Evolutionary conservation across 768 basidiomycete species (phyloP).

Genomic region (Rubroboletus pulcherrimus): DNA sequence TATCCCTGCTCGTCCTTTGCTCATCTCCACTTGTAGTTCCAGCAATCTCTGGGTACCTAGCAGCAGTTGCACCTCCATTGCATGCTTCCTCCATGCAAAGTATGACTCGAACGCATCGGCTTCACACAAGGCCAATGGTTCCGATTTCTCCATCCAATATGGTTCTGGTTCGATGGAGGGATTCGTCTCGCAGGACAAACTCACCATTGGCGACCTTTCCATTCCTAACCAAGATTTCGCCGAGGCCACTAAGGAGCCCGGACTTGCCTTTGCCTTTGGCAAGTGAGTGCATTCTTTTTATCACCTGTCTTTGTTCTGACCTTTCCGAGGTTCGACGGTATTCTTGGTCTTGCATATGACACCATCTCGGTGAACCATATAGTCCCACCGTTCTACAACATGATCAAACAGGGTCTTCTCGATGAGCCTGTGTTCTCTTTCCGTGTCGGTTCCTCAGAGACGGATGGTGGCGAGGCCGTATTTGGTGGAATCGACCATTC

Average conservation of each 20-base stretch:
- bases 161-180: conserved; percentile 97
- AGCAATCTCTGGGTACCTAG: conserved; percentile 96
- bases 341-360: conserved; percentile 90
- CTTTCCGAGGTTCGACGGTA: conserved; percentile 80
- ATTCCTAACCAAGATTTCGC: conserved; percentile 84
- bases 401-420: conserved; percentile 79
- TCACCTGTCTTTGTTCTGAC: neutral
- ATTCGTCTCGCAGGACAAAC: conserved; percentile 79
- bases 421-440: conserved; percentile 91
- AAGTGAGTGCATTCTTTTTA: conserved; percentile 50
- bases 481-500: conserved; percentile 85
- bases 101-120: conserved; percentile 79
- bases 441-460: conserved; percentile 82
- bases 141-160: conserved; percentile 86
- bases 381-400: conserved; percentile 89
- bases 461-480: conserved; percentile 84
- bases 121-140: conserved; percentile 86
- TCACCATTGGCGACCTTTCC: conserved; percentile 78
- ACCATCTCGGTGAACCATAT: conserved; percentile 94
- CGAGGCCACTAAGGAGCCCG: conserved; percentile 94
- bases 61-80: conserved; percentile 75
- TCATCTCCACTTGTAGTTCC: conserved; percentile 45
- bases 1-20: conserved; percentile 15
- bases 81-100: conserved; percentile 92
- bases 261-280: conserved; percentile 95